Conservation (phyloP, 164 flowering plant species). For the Piper longum region DNA sequence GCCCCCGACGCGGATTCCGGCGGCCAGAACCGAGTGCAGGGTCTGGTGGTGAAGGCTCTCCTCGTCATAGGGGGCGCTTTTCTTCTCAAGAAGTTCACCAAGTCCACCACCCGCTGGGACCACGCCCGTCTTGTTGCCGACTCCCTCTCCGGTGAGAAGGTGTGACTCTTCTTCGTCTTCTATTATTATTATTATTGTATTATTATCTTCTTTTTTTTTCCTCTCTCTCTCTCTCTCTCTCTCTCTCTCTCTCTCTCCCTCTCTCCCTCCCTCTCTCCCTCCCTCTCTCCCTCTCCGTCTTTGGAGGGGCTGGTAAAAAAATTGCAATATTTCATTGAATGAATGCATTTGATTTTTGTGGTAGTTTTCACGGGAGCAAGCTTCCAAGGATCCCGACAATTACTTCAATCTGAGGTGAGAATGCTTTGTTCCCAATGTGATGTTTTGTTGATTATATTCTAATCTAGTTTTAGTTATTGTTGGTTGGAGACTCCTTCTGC, state of each 20-base stretch:
- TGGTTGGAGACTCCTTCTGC: too few species aligned
- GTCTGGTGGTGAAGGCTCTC: slow-evolving; percentile 49
- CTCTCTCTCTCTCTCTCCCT: too few species aligned
- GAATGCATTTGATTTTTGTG: not conserved
- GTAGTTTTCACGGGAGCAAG: slow-evolving; percentile 78
- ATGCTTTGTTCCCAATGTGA: not conserved
- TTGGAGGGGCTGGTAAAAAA: not conserved
- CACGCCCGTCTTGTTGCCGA: slow-evolving; percentile 62
- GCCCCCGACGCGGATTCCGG: slow-evolving; percentile 23
- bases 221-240: too few species aligned
- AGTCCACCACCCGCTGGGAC: slow-evolving; percentile 87
- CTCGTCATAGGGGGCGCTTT: slow-evolving; percentile 70
- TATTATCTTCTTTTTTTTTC: too few species aligned
- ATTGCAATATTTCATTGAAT: not conserved
- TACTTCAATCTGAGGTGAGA: slow-evolving; percentile 82
- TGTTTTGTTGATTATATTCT: not conserved
- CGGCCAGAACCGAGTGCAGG: slow-evolving; percentile 53
- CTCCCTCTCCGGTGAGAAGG: slow-evolving; percentile 80
- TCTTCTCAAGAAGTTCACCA: slow-evolving; percentile 56
- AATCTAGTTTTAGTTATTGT: too few species aligned
- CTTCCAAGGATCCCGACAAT: slow-evolving; percentile 69
- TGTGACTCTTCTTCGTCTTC: not conserved
- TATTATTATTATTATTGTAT: too few species aligned
- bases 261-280: too few species aligned
- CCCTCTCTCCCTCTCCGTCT: not conserved